Conservation (phyloP, 1,284 basidiomycete genomes). For the Rhodotorula sp. region DNA sequence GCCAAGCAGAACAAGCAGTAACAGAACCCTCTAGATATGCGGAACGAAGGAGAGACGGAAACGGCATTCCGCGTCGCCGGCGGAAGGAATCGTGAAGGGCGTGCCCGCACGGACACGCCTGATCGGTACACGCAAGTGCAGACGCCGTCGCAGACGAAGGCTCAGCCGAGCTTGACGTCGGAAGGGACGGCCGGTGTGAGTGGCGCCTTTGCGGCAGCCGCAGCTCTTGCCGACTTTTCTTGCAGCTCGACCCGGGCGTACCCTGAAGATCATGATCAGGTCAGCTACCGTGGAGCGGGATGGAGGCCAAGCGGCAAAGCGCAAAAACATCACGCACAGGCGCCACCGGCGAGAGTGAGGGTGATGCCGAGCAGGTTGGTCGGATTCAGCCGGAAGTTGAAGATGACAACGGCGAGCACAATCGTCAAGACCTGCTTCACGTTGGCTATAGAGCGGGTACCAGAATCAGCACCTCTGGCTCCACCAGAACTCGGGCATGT, state of each 20-base stretch:
- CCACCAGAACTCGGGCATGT: neutral
- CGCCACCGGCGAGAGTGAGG: constrained; percentile 78
- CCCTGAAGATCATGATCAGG: constrained; percentile 10
- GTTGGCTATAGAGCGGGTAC: constrained; percentile 58
- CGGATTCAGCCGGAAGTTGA: constrained; percentile 73
- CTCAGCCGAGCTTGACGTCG: constrained; percentile 2
- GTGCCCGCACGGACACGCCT: too few relatives aligned
- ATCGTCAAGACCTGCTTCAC: constrained; percentile 94
- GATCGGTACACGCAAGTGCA: neutral
- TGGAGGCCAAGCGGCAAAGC: neutral
- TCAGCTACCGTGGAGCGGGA: neutral
- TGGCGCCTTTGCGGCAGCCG: constrained; percentile 1
- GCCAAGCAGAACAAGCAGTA: too few relatives aligned
- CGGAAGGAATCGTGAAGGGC: too few relatives aligned
- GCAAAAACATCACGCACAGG: constrained; percentile 42
- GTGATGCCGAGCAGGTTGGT: constrained; percentile 75
- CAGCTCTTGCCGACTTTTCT: constrained; percentile 33
- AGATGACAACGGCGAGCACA: constrained; percentile 74
- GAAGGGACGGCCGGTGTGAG: neutral
- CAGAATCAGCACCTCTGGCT: neutral
- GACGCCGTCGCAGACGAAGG: neutral
- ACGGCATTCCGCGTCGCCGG: neutral
- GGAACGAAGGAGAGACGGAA: too few relatives aligned
- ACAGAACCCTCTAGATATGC: too few relatives aligned
- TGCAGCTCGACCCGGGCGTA: constrained; percentile 39